Percentiles rank a stretch among this genome's conserved stretches.
Evolutionary conservation across 2,329 filamentous ascomycete species (phyloP).

Genomic region (Diatrype stigma): DNA sequence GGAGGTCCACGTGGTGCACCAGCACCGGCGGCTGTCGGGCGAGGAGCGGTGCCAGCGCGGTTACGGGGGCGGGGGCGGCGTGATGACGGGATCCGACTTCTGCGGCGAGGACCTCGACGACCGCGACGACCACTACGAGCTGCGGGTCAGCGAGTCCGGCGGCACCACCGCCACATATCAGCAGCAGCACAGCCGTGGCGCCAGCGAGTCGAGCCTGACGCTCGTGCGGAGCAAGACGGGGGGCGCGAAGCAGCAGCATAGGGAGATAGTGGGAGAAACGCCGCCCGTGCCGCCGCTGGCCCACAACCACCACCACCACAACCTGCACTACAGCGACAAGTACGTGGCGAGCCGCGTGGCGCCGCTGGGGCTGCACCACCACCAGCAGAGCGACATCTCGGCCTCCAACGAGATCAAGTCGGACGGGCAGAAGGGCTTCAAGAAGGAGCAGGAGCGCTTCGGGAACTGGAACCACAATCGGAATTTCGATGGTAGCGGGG

Average conservation of each 20-base stretch:
- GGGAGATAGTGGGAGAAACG: background rate
- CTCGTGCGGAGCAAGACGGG: constrained; percentile 7
- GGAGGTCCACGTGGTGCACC: constrained; percentile 28
- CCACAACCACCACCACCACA: constrained; percentile 7
- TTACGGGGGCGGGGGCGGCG: constrained; percentile 2
- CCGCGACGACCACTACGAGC: constrained; percentile 7
- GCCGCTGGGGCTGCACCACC: constrained; percentile 11
- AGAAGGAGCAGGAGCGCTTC: constrained; percentile 19
- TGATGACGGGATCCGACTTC: too few relatives aligned
- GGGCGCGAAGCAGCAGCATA: background rate
- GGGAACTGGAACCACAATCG: background rate
- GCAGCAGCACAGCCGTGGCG: constrained; percentile 4
- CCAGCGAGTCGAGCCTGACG: constrained; percentile 12
- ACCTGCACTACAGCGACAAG: constrained; percentile 14
- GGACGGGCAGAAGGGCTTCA: constrained; percentile 21
- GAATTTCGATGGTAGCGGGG: too few relatives aligned
- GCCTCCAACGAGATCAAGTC: constrained; percentile 18
- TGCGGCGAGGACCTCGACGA: too few relatives aligned
- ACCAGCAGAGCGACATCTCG: constrained; percentile 6
- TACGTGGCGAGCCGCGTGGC: constrained; percentile 17
- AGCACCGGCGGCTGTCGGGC: constrained; percentile 22
- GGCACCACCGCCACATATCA: background rate
- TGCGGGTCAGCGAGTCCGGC: constrained; percentile 4
- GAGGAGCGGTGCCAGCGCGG: background rate
- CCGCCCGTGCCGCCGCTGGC: too few relatives aligned